Evolutionary conservation across 2,329 filamentous ascomycete genomes (phyloP).

Genomic region (Escovopsis sp.): DNA sequence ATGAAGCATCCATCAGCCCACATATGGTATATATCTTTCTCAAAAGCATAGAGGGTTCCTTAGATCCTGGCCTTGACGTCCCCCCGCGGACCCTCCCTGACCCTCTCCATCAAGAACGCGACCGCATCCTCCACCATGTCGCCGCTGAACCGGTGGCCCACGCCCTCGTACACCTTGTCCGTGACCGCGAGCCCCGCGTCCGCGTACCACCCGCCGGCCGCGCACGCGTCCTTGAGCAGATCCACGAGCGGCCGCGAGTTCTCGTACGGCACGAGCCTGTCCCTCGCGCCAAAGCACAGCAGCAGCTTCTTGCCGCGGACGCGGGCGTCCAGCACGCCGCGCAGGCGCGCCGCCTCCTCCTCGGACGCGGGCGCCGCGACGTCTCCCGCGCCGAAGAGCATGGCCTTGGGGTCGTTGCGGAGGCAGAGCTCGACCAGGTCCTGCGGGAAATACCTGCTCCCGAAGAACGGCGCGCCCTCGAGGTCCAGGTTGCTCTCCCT

Average conservation of each 20-base stretch:
- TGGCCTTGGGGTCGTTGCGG: constrained; percentile 58
- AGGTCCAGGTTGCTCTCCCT: constrained; percentile 42
- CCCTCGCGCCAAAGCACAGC: constrained; percentile 48
- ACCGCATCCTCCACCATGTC: constrained; percentile 55
- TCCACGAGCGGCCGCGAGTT: constrained; percentile 44
- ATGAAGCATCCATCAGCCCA: background rate
- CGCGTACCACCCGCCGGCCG: constrained; percentile 32
- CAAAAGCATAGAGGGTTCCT: background rate
- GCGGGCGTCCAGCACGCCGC: constrained; percentile 29
- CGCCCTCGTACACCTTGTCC: constrained; percentile 52
- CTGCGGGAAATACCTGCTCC: constrained; percentile 61
- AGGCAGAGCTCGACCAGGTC: constrained; percentile 49
- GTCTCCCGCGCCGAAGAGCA: constrained; percentile 45
- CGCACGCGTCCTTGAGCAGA: constrained; percentile 40
- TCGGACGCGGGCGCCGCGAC: constrained; percentile 20
- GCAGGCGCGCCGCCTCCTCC: constrained; percentile 28
- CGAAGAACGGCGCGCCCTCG: constrained; percentile 51
- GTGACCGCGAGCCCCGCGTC: constrained; percentile 44
- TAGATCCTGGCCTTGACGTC: constrained; percentile 13
- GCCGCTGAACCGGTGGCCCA: constrained; percentile 54
- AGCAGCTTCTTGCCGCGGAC: constrained; percentile 50
- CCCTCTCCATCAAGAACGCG: constrained; percentile 41
- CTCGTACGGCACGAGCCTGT: constrained; percentile 58
- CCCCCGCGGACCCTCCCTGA: constrained; percentile 18
- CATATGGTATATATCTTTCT: background rate